Evolutionary conservation across 371 early-diverging fungal genomes (phyloP), one percentile per base, ranked within the genome.

Genomic region (Dichotomocladium elegans): DNA sequence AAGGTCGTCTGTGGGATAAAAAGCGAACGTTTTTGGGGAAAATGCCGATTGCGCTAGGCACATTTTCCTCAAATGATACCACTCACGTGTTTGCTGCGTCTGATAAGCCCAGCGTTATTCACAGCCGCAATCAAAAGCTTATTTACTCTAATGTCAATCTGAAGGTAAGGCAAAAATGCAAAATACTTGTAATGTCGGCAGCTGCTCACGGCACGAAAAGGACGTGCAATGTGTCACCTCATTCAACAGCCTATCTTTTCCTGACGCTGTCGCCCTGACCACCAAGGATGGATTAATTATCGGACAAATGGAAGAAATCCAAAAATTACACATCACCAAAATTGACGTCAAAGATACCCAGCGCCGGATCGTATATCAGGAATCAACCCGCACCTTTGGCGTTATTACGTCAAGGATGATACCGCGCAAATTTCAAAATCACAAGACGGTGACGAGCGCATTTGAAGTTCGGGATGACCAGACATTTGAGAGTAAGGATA

Each of bases 91-190:
- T 96, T 81, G 90, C 88, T 0, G 86, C 92, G 7, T 88, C 89
- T 3, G 95, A 95, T 60, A 82, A 89, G 25, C 94, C 97, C 0
- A 88, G 94, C 3, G 87, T 96, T 15, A 83, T 96, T 26, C 82
- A 84, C 35, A 82, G 81, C 45, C 75, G 77, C 24, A 85, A 83
- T 57, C 80, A 85, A 15, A 90, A 91, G 61, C 80, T 96, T 2
- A 55, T 89, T 29, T 94, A 86, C 58, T 90, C 92, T 7, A 90
- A 83, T 55, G 91, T 96, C 28, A 94, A 96, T 64, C 61, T 90
- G 10, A 87, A 83, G 77, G 88, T 83, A 67, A 50, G 14, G 2
- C 8, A 43, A 25, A 33, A 17, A n/a, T n/a, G n/a, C n/a, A n/a
- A n/a, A n/a, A n/a, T n/a, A n/a, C n/a, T n/a, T n/a, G n/a, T n/a